A percentile compares a stretch with the other conserved stretches of the same genome.
phyloP scores from a whole-genome alignment of 2,329 filamentous ascomycete species.

The Ophiostoma sp. region DNA sequence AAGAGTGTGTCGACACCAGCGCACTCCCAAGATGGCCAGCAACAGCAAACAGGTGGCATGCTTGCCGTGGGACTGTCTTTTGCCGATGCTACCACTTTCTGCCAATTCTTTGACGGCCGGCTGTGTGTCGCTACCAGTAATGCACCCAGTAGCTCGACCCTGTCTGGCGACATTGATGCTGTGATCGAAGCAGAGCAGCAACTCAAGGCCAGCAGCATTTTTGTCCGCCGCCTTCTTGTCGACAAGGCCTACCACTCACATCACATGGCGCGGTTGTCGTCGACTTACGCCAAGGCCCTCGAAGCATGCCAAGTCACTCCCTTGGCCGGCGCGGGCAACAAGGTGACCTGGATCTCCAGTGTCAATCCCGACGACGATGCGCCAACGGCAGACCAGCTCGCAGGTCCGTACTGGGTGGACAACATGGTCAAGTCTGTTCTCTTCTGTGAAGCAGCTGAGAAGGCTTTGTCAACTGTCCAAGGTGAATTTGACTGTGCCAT shows the following conservation, averaged over 20 bases:
- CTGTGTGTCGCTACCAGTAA: conserved; percentile 26
- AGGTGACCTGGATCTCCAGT: conserved; percentile 29
- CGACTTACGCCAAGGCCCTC: conserved; percentile 31
- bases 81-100: conserved; percentile 38
- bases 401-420: conserved; percentile 36
- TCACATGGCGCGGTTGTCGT: conserved; percentile 36
- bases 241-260: conserved; percentile 43
- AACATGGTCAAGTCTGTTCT: conserved; percentile 37
- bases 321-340: not conserved
- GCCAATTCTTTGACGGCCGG: not conserved
- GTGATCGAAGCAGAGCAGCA: conserved; percentile 33
- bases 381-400: conserved; percentile 25
- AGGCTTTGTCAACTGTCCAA: conserved; percentile 25
- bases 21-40: not conserved
- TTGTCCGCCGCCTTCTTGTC: conserved; percentile 40
- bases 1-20: not conserved
- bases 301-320: conserved; percentile 12
- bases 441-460: conserved; percentile 30
- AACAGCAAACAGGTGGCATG: conserved; percentile 42
- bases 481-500: conserved; percentile 39
- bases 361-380: conserved; percentile 31
- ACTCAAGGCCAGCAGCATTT: conserved; percentile 25
- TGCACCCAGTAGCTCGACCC: conserved; percentile 40
- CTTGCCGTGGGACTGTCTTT: conserved; percentile 47
- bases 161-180: conserved; percentile 43